Evolutionary conservation across 2,329 filamentous ascomycete species (phyloP), one percentile per base, ranked within the genome.

Genomic region (Phoma sp.): DNA sequence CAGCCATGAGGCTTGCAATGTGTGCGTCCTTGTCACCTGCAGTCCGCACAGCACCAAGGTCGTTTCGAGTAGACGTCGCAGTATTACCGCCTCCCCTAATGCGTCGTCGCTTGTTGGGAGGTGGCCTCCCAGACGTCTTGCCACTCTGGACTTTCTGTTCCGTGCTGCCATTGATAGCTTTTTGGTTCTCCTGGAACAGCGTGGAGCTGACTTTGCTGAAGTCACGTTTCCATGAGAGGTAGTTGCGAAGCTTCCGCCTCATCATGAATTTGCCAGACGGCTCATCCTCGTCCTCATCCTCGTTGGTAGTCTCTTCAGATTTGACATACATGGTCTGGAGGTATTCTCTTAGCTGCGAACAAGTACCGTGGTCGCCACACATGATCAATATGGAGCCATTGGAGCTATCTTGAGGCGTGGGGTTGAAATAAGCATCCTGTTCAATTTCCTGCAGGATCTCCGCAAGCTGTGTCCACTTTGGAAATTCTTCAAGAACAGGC

Each of bases 371-470:
- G 67, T 96, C 94, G 24, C 89, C 88, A 71, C 94, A 98, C 95
- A 99, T 98, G 72, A 99, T 91, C 31, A 99, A 79, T 44, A 96
- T 92, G 2, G 91, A 91, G n/a, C 91, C 90, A 70, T 92, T 96
- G 0, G 92, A 96, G 67, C 92, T 91, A 72, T 95, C 92, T 51
- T 85, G 82, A n/a, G 82, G 78, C 8, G 82, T 79, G 6, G 91
- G 89, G 60, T 96, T 93, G 68, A 96, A 88, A 72, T 96, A 95
- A 15, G 92, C 82, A 68, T 96, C 93, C 48, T 88, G 86, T 68
- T 98, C 95, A 64, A 99, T 96, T 75, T 99, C 95, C 60, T 94
- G 89, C 4, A 99, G 78, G 0, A 97, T 88, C 52, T 97, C 92
- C n/a, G 91, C 89, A 17, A 99, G 80, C 15, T 96, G 81, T 24